Conservation (phyloP, 768 basidiomycete species). For the Xanthoconium purpureum region DNA sequence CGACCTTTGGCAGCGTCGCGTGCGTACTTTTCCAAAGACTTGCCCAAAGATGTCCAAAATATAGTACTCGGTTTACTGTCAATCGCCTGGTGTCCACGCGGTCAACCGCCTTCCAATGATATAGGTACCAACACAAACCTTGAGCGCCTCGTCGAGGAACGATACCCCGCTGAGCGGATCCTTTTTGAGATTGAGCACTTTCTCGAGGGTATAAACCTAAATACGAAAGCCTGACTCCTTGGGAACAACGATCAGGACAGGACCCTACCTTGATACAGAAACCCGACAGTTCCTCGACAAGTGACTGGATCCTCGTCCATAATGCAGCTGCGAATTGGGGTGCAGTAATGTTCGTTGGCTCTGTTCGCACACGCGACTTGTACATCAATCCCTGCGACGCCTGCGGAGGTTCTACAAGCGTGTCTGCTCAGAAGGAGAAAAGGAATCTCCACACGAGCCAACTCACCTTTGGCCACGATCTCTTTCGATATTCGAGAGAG, state of each 20-base stretch:
- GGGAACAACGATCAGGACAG: too few species aligned
- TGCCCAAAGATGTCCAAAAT: conserved; percentile 85
- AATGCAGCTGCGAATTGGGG: conserved; percentile 76
- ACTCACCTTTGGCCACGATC: conserved; percentile 69
- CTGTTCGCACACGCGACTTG: conserved; percentile 82
- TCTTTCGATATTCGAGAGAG: conserved; percentile 84
- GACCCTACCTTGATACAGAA: conserved; percentile 79
- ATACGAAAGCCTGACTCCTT: background rate
- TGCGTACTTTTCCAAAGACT: conserved; percentile 77
- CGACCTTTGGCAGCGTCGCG: conserved; percentile 79
- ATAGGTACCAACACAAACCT: conserved; percentile 44
- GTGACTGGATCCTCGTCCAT: conserved; percentile 58
- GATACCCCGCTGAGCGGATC: conserved; percentile 70
- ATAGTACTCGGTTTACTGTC: conserved; percentile 89
- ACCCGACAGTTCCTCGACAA: conserved; percentile 82
- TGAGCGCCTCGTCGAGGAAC: conserved; percentile 93
- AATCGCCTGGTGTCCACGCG: conserved; percentile 51
- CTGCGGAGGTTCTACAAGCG: conserved; percentile 18
- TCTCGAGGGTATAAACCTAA: conserved; percentile 93
- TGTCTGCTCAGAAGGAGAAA: background rate
- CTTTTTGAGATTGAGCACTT: conserved; percentile 85
- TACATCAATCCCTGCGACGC: conserved; percentile 51
- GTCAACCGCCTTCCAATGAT: background rate
- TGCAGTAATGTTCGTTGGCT: conserved; percentile 84
- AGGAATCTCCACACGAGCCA: background rate